Percentiles rank a stretch among this genome's conserved stretches.
Evolutionary conservation across 305 asterid species (phyloP).

Genomic region (Fraxinus paxiana): DNA sequence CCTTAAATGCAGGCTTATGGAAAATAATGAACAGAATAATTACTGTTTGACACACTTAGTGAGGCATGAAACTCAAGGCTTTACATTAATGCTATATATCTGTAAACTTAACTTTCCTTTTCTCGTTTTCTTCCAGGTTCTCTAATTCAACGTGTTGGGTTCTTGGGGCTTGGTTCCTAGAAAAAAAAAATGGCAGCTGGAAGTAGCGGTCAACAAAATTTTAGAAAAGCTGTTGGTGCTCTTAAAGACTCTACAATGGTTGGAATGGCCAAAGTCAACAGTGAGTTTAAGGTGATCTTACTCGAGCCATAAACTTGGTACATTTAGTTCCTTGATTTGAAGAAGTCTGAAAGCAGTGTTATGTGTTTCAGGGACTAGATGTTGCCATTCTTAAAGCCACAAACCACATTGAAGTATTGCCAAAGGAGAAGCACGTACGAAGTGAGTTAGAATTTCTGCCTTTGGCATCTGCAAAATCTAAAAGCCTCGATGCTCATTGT

Average conservation of each 20-base stretch:
- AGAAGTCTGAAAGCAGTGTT: conserved; percentile 8
- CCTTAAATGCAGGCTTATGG: not conserved
- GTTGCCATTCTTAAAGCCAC: conserved; percentile 79
- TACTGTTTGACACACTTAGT: not conserved
- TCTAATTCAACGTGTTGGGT: conserved; percentile 13
- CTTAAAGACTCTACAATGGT: conserved; percentile 72
- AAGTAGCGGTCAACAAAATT: conserved; percentile 38
- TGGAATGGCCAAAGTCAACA: conserved; percentile 71
- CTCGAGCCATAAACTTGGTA: conserved; percentile 1
- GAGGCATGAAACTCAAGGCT: not conserved
- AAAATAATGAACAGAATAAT: not conserved
- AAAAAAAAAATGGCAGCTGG: conserved; percentile 48
- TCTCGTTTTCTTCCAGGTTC: conserved; percentile 25
- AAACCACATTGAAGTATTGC: conserved; percentile 61
- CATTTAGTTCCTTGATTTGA: not conserved
- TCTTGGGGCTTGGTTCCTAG: conserved; percentile 7
- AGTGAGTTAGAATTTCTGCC: conserved; percentile 43
- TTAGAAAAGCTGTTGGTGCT: conserved; percentile 63
- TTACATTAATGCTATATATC: not conserved
- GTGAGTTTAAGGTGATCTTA: conserved; percentile 61
- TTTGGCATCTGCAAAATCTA: not conserved
- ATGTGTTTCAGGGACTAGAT: conserved; percentile 50
- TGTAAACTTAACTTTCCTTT: not conserved
- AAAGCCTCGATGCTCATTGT: not conserved
- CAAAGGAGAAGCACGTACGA: conserved; percentile 75